These are phyloP conservation scores for Rhipidocladum racemiflorum DNA, from an alignment of 176 grass and related monocot species.

Conservation along the genomic window DNA sequence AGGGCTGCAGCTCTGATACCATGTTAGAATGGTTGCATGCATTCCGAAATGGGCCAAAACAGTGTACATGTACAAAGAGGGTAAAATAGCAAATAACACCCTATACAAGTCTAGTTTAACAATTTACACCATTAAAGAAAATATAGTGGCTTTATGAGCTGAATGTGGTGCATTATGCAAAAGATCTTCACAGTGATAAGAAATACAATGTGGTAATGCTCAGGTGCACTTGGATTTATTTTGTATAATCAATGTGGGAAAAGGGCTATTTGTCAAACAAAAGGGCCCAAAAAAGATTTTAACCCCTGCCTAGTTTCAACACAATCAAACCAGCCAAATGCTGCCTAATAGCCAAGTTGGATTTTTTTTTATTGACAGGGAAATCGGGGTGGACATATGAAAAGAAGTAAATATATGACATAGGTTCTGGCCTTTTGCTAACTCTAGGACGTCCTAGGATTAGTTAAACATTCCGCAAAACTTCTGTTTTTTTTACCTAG, in stretches of 20 bases:
- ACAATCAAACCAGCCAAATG: slow-evolving; percentile 21
- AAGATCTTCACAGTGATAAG: not conserved
- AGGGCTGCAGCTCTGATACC: too few relatives aligned
- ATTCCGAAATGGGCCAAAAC: too few relatives aligned
- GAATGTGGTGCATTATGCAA: slow-evolving; percentile 7
- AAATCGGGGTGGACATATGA: not conserved
- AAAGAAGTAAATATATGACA: not conserved
- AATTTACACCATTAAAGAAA: not conserved
- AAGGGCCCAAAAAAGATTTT: not conserved
- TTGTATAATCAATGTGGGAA: not conserved
- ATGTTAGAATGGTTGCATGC: too few relatives aligned
- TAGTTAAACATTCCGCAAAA: not conserved
- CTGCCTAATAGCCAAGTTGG: not conserved
- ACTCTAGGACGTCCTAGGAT: not conserved
- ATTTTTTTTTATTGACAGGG: not conserved
- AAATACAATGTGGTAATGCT: not conserved
- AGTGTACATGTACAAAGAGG: too few relatives aligned
- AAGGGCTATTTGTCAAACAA: slow-evolving; percentile 14
- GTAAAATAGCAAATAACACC: too few relatives aligned
- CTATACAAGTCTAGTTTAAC: too few relatives aligned
- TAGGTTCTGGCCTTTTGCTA: not conserved
- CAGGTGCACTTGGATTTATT: not conserved
- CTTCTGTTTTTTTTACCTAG: not conserved
- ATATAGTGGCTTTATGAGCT: slow-evolving; percentile 2
- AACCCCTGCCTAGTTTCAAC: not conserved